Base-by-base conservation (phyloP, 2,329 filamentous ascomycete species). In the Stenocarpella maydis region DNA sequence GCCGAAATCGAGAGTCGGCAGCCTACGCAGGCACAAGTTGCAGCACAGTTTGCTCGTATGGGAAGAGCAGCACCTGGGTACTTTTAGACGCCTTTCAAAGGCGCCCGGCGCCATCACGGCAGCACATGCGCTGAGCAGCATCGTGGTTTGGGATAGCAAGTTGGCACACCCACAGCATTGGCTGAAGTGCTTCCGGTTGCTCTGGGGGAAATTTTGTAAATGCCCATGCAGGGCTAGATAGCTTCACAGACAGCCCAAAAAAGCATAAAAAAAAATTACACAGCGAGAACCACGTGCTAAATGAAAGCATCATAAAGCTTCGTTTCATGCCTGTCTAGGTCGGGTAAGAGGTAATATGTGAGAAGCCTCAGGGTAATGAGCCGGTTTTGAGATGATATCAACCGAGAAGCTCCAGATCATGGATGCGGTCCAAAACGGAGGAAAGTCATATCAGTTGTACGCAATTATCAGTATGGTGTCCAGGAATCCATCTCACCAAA, bases 1-100 rank as follows among this genome's bases (percentile, higher is more conserved):
- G 70, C 50, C 5, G 58, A 21, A 0, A 52, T 17, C 5, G 64
- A 69, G 58, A 65, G 55, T 15, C 60, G 15, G 8, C 67, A 53
- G 19, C 43, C 43, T 1, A 6, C 60, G 7, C 45, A 65, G 43
- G 49, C 70, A 3, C 55, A 69, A 17, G 7, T 67, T 45, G 67
- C 67, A 2, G 64, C 67, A 10, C 47, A 71, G 0, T 43, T 71
- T 41, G 67, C 67, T 8, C 52, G 37, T 14, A 31, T 66, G 45
- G 61, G 41, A 24, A 31, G 52, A 28, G 19, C 58, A 19, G 21
- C 21, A 17, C 21, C 65, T 26, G 21, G 28, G 26, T 19, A 24
- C 10, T 58, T 50, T 31, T 67, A 55, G 19, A 1, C 1, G 21
- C 39, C 12, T 37, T 24, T 37, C 2, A 1, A 4, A 7, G 21